Conservation (phyloP, 371 early-diverging fungal species). For the Syncephalastrum monosporum region DNA sequence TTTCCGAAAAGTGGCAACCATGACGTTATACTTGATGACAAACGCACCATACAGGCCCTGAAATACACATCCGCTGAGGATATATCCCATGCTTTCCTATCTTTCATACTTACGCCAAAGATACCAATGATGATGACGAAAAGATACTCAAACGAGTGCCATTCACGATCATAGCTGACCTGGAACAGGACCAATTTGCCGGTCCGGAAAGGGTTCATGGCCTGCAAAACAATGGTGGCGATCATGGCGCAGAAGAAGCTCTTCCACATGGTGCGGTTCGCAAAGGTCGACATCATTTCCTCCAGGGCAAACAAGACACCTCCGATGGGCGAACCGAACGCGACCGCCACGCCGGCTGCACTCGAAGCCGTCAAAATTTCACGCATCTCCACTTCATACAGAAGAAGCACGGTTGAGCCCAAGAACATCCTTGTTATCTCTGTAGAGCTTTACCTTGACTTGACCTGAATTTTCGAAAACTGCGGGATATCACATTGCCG, state of each 20-base stretch:
- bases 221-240: constrained; percentile 87
- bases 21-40: constrained; percentile 79
- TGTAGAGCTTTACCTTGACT: constrained; percentile 65
- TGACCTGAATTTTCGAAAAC: constrained; percentile 80
- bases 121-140: constrained; percentile 87
- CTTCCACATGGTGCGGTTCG: constrained; percentile 93
- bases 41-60: constrained; percentile 89
- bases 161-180: constrained; percentile 87
- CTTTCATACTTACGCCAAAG: constrained; percentile 68
- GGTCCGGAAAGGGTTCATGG: constrained; percentile 86
- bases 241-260: constrained; percentile 92
- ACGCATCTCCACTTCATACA: constrained; percentile 68
- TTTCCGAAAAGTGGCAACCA: constrained; percentile 69
- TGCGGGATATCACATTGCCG: constrained; percentile 84
- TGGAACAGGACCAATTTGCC: constrained; percentile 95
- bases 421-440: background rate
- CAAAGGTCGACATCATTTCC: constrained; percentile 94
- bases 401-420: background rate
- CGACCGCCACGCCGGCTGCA: constrained; percentile 76
- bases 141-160: constrained; percentile 84
- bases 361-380: constrained; percentile 92
- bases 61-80: background rate
- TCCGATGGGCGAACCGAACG: constrained; percentile 62
- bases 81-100: background rate
- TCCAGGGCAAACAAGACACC: constrained; percentile 97